A percentile compares a stretch with the other conserved stretches of the same genome.
Conservation (phyloP, 2,329 filamentous ascomycete genomes). For the Sordariomycetes sp. region DNA sequence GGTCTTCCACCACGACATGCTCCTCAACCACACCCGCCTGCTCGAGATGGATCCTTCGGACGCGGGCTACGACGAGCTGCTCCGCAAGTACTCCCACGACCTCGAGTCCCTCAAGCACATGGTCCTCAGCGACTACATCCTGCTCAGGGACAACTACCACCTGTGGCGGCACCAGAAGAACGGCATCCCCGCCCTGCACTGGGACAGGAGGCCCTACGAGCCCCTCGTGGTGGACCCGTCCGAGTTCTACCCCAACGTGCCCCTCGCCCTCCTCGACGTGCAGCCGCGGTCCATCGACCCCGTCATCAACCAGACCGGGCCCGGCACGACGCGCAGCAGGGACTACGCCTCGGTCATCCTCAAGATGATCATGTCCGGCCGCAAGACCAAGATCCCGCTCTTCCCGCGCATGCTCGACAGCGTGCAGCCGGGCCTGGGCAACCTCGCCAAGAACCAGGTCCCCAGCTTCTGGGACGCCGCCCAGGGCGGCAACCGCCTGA, state of each 20-base stretch:
- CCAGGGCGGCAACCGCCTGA: conserved; percentile 33
- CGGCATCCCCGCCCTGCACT: conserved; percentile 42
- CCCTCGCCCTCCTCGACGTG: conserved; percentile 55
- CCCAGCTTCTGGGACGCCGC: conserved; percentile 34
- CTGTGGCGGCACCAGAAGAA: conserved; percentile 34
- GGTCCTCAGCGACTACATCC: conserved; percentile 23
- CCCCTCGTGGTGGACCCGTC: conserved; percentile 46
- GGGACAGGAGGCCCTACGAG: conserved; percentile 64
- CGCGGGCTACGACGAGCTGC: conserved; percentile 15
- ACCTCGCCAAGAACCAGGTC: conserved; percentile 30
- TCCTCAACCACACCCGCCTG: conserved; percentile 19
- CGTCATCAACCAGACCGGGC: conserved; percentile 35
- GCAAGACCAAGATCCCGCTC: conserved; percentile 29
- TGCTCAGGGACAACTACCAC: conserved; percentile 44
- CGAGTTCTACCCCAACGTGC: conserved; percentile 60
- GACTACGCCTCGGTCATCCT: conserved; percentile 43
- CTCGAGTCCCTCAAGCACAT: conserved; percentile 23
- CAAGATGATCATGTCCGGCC: conserved; percentile 30
- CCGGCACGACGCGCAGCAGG: conserved; percentile 27
- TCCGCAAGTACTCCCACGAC: conserved; percentile 23
- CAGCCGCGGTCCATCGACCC: conserved; percentile 47
- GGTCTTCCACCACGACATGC: conserved; percentile 17
- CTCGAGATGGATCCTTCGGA: conserved; percentile 10
- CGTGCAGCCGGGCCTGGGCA: conserved; percentile 51
- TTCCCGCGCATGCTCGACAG: conserved; percentile 35